Conservation (phyloP, 495 filamentous ascomycete species). For the Glarea lozoyensis region DNA sequence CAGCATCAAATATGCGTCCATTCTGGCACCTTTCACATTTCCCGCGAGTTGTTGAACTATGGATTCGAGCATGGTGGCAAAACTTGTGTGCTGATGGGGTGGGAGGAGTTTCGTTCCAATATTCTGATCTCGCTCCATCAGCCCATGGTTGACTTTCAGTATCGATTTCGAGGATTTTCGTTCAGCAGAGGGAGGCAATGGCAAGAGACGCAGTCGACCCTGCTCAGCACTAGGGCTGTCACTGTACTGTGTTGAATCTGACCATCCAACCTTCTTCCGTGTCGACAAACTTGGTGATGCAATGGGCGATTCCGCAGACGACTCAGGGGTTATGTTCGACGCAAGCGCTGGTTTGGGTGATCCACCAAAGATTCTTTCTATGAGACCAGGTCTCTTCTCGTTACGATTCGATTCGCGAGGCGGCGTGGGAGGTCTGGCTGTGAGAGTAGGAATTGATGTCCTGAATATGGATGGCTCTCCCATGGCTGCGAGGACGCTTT, state of each 20-base stretch:
- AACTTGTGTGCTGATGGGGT: slow-evolving; percentile 29
- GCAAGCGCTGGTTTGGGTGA: slow-evolving; percentile 2
- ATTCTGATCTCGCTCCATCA: slow-evolving; percentile 29
- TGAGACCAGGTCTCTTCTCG: not conserved
- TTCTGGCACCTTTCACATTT: slow-evolving; percentile 51
- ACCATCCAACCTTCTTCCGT: slow-evolving; percentile 68
- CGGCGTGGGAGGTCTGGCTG: slow-evolving; percentile 45
- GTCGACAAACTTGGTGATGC: slow-evolving; percentile 46
- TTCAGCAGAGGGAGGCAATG: slow-evolving; percentile 49
- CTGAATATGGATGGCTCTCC: slow-evolving; percentile 31
- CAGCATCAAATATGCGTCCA: slow-evolving; percentile 83
- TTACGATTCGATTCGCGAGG: slow-evolving; percentile 32
- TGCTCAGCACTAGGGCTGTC: slow-evolving; percentile 42
- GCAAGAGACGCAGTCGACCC: slow-evolving; percentile 14
- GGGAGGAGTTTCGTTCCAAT: slow-evolving; percentile 24
- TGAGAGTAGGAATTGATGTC: slow-evolving; percentile 32
- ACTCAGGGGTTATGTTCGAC: slow-evolving; percentile 38
- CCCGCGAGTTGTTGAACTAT: slow-evolving; percentile 69
- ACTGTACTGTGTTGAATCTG: slow-evolving; percentile 62
- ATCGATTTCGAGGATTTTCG: slow-evolving; percentile 75
- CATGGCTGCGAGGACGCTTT: slow-evolving; percentile 41
- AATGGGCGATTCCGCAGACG: slow-evolving; percentile 17
- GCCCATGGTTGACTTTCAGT: slow-evolving; percentile 54
- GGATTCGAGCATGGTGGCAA: slow-evolving; percentile 77
- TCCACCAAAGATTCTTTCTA: slow-evolving; percentile 1